phyloP scores from a whole-genome alignment of 2,329 filamentous ascomycete genomes.

The Xylariales sp. region DNA sequence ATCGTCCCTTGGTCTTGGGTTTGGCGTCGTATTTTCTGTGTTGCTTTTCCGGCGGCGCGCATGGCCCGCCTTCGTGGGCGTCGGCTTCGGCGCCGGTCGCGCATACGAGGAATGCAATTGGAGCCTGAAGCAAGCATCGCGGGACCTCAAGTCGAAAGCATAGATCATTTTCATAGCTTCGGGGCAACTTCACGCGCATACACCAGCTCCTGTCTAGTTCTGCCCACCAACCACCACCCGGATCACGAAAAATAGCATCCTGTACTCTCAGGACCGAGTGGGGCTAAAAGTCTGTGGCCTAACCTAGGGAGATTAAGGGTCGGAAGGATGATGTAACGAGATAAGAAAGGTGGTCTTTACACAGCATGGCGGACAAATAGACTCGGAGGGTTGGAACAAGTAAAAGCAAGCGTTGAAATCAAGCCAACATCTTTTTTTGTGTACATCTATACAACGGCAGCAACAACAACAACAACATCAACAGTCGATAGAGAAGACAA shows the following conservation, averaged over 20 bases:
- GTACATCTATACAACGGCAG: conserved; percentile 40
- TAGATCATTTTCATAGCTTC: conserved; percentile 15
- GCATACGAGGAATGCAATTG: conserved; percentile 99
- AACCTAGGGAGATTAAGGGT: not conserved
- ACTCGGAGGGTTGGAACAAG: conserved; percentile 20
- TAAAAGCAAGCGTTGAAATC: not conserved
- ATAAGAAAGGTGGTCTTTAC: conserved; percentile 22
- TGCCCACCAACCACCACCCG: conserved; percentile 16
- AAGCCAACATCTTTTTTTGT: conserved; percentile 29
- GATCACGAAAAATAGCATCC: conserved; percentile 10
- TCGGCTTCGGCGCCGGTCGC: conserved; percentile 94
- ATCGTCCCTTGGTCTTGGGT: conserved; percentile 93
- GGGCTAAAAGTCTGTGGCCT: conserved; percentile 4
- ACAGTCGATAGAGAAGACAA: conserved; percentile 37
- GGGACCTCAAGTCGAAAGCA: conserved; percentile 66
- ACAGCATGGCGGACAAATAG: conserved; percentile 26
- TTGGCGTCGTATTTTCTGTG: conserved; percentile 98
- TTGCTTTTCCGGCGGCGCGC: conserved; percentile 97
- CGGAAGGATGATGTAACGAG: conserved; percentile 13
- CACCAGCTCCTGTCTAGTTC: conserved; percentile 9
- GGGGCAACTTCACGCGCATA: conserved; percentile 15
- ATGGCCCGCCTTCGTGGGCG: conserved; percentile 95
- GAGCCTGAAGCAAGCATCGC: conserved; percentile 72
- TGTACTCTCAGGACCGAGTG: not conserved
- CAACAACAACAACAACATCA: conserved; percentile 22